Evolutionary conservation across 106 monocot genomes (phyloP).

Genomic region (Amphibolis antarctica): DNA sequence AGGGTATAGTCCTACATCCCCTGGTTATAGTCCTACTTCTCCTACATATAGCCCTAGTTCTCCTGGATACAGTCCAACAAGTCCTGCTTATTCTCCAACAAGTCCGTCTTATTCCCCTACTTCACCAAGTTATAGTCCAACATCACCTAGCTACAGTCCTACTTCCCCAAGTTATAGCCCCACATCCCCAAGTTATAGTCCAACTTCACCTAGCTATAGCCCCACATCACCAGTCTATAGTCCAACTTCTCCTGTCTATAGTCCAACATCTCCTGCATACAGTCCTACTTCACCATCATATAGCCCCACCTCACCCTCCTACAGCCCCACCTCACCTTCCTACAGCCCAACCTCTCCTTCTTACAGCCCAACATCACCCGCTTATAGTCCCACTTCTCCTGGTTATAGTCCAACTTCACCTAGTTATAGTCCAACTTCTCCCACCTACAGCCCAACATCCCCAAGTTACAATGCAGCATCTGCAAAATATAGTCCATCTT

Average conservation of each 20-base stretch:
- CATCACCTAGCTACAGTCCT: conserved; percentile 68
- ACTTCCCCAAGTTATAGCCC: conserved; percentile 79
- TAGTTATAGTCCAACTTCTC: conserved; percentile 80
- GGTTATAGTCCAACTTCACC: conserved; percentile 79
- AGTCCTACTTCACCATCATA: conserved; percentile 90
- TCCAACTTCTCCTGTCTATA: conserved; percentile 82
- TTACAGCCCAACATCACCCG: conserved; percentile 75
- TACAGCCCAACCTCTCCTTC: conserved; percentile 91
- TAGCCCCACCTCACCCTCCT: conserved; percentile 69
- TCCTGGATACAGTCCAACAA: conserved; percentile 90
- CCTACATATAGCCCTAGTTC: conserved; percentile 92
- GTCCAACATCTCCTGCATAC: conserved; percentile 84
- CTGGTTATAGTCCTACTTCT: conserved; percentile 82
- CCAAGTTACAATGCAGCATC: conserved; percentile 85
- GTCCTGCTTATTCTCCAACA: conserved; percentile 94
- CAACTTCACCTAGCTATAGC: conserved; percentile 73
- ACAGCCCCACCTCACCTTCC: conserved; percentile 78
- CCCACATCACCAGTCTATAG: conserved; percentile 86
- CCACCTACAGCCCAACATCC: conserved; percentile 82
- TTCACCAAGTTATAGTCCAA: conserved; percentile 40
- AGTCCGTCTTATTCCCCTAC: conserved; percentile 85
- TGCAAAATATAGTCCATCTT: conserved; percentile 63
- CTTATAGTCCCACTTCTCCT: conserved; percentile 76
- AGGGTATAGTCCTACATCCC: conserved; percentile 85
- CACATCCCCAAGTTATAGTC: conserved; percentile 72